Evolutionary conservation across 1,284 basidiomycete genomes (phyloP).

Genomic region (Coniferiporia sulphurascens): DNA sequence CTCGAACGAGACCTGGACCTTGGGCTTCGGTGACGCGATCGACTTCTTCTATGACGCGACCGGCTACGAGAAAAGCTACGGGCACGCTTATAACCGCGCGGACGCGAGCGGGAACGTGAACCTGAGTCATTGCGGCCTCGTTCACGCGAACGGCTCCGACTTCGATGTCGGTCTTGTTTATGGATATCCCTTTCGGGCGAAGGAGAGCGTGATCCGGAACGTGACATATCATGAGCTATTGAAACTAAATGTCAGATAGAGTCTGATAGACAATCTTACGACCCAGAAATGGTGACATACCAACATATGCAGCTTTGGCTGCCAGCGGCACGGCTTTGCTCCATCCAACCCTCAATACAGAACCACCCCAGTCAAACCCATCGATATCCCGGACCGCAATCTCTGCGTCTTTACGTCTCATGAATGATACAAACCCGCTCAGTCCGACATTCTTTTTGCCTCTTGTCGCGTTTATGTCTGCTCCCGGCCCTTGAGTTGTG

Average conservation of each 20-base stretch:
- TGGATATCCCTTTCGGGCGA: conserved; percentile 36
- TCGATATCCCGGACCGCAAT: conserved; percentile 81
- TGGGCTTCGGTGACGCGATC: conserved; percentile 36
- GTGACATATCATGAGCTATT: conserved; percentile 30
- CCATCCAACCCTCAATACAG: conserved; percentile 84
- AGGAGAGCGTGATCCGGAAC: conserved; percentile 46
- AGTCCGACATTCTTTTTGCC: conserved; percentile 67
- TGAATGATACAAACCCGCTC: conserved; percentile 94
- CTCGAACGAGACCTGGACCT: conserved; percentile 27
- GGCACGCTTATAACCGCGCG: conserved; percentile 30
- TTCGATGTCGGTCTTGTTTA: conserved; percentile 32
- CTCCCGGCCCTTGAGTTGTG: conserved; percentile 56
- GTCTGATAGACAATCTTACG: conserved; percentile 27
- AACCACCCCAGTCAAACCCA: conserved; percentile 89
- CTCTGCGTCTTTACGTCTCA: conserved; percentile 90
- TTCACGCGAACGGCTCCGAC: conserved; percentile 36
- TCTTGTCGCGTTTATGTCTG: conserved; percentile 68
- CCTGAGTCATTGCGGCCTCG: conserved; percentile 37
- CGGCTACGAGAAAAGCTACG: conserved; percentile 44
- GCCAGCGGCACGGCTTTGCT: conserved; percentile 91
- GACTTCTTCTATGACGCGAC: conserved; percentile 31
- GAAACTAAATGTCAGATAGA: conserved; percentile 6
- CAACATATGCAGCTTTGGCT: conserved; percentile 64
- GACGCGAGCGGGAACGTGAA: conserved; percentile 28
- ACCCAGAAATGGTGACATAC: conserved; percentile 40